Conservation (phyloP, 441 rosid genomes). For the Viola pubescens region DNA sequence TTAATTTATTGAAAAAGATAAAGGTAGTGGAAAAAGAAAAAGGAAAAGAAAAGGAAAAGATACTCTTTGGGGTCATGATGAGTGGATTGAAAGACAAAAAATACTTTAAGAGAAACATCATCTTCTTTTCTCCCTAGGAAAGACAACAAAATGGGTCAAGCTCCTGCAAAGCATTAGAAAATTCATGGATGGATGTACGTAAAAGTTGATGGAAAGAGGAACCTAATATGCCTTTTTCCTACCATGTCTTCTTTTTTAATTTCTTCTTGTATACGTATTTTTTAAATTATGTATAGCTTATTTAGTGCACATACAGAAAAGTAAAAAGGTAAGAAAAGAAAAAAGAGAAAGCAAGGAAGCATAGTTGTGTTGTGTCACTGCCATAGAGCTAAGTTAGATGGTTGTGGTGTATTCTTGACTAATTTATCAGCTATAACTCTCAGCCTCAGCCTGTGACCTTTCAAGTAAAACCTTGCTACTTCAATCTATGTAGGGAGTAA, state of each 20-base stretch:
- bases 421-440: too few relatives aligned
- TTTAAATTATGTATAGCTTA: too few relatives aligned
- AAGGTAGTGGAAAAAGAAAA: background rate
- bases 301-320: too few relatives aligned
- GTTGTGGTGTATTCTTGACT: too few relatives aligned
- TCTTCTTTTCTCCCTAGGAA: conserved; percentile 9
- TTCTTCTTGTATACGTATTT: too few relatives aligned
- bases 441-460: too few relatives aligned
- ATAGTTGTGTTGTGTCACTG: too few relatives aligned
- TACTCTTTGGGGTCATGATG: background rate
- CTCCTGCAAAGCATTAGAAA: conserved; percentile 1
- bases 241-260: background rate
- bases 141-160: conserved; percentile 16
- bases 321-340: too few relatives aligned
- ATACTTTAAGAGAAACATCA: conserved; percentile 12
- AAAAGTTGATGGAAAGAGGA: conserved; percentile 1
- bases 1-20: conserved; percentile 8
- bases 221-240: background rate
- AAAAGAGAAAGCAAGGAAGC: too few relatives aligned
- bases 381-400: too few relatives aligned
- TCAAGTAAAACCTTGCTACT: too few relatives aligned
- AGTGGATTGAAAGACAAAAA: conserved; percentile 19
- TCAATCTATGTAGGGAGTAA: too few relatives aligned
- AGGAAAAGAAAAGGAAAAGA: background rate
- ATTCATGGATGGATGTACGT: conserved; percentile 5